Evolutionary conservation across 2,329 filamentous ascomycete species (phyloP).

Genomic region (Cercospora zeae-maydis): DNA sequence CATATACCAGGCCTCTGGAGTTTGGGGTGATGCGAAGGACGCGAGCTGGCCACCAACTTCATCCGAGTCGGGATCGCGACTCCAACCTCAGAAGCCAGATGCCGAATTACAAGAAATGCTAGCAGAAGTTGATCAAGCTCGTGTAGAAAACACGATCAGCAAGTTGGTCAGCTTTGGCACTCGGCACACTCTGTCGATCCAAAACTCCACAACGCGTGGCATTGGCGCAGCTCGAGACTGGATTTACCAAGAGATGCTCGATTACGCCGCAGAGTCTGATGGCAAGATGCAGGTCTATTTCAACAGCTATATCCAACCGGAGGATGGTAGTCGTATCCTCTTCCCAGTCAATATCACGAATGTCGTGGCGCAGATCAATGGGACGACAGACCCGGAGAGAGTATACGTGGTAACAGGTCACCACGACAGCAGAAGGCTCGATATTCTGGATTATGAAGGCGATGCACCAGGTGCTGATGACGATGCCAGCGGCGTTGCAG

Average conservation of each 20-base stretch:
- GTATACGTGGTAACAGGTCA: constrained; percentile 56
- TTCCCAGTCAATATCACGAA: constrained; percentile 54
- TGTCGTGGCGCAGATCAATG: constrained; percentile 51
- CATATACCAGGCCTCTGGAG: constrained; percentile 21
- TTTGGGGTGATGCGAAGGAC: constrained; percentile 26
- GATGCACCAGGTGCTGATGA: constrained; percentile 58
- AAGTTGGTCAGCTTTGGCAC: constrained; percentile 57
- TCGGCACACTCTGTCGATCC: constrained; percentile 54
- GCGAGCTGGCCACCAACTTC: constrained; percentile 42
- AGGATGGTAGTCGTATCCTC: constrained; percentile 45
- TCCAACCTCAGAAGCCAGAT: constrained; percentile 43
- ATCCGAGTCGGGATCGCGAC: constrained; percentile 31
- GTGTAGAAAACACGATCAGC: constrained; percentile 51
- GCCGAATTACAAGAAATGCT: constrained; percentile 42
- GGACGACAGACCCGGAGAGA: constrained; percentile 47
- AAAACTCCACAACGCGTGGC: constrained; percentile 50
- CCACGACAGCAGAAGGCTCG: constrained; percentile 53
- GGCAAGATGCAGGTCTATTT: constrained; percentile 52
- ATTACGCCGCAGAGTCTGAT: constrained; percentile 48
- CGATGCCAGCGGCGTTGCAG: constrained; percentile 55
- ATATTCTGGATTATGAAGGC: constrained; percentile 50
- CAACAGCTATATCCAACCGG: constrained; percentile 51
- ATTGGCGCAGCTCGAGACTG: constrained; percentile 58
- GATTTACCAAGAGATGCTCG: constrained; percentile 51
- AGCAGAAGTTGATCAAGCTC: constrained; percentile 40